A percentile compares a stretch with the other conserved stretches of the same genome.
Evolutionary conservation across 345 rosid genomes (phyloP).

Genomic region (Litchi chinensis): DNA sequence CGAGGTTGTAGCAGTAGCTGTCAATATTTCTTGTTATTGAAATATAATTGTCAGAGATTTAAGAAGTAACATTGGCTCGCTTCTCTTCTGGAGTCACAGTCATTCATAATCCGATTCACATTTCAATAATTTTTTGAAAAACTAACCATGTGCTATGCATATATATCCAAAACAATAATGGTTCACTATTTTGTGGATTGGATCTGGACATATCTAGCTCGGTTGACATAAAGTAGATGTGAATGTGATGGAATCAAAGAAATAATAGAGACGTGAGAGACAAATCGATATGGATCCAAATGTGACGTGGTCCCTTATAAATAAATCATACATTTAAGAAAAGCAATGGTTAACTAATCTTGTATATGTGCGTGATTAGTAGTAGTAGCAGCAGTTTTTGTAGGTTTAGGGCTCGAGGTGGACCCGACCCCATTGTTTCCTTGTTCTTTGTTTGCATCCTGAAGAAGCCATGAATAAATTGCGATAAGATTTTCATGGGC

Average conservation of each 20-base stretch:
- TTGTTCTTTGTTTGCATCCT: slow-evolving; percentile 7
- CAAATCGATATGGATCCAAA: neutral
- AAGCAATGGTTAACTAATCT: too few species aligned
- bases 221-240: slow-evolving; percentile 1
- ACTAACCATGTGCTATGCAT: neutral
- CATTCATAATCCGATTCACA: neutral
- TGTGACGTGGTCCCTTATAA: slow-evolving; percentile 14
- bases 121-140: neutral
- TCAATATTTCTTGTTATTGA: too few species aligned
- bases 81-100: too few species aligned
- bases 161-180: neutral
- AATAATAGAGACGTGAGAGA: neutral
- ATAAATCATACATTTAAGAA: too few species aligned
- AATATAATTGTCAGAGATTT: too few species aligned
- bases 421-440: slow-evolving; percentile 15
- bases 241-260: neutral
- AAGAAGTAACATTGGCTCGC: too few species aligned
- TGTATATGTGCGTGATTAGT: too few species aligned
- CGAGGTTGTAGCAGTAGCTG: too few species aligned
- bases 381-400: too few species aligned
- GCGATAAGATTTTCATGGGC: neutral
- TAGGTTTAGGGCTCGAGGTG: neutral
- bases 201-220: slow-evolving; percentile 18
- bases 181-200: too few species aligned
- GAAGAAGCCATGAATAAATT: neutral